These are phyloP conservation scores for Tetragonia tetragonoides DNA, from an alignment of 148 eudicot genomes.

Conservation along the genomic window DNA sequence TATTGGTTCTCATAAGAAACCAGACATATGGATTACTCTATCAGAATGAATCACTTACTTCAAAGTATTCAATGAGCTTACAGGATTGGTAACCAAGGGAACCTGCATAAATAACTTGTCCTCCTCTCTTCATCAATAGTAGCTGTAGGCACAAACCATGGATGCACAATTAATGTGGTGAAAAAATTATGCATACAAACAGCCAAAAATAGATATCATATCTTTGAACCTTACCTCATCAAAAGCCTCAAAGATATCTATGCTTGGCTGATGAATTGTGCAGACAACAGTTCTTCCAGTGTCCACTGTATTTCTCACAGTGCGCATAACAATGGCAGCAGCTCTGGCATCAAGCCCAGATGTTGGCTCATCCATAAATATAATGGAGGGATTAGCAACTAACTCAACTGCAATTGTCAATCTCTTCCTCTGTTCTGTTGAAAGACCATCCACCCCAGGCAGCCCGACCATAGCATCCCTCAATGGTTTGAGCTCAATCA, in stretches of 20 bases:
- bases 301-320: constrained; percentile 53
- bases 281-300: constrained; percentile 80
- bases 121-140: constrained; percentile 78
- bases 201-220: no score
- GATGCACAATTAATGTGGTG: neutral
- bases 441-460: constrained; percentile 69
- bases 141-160: constrained; percentile 37
- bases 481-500: constrained; percentile 58
- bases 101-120: constrained; percentile 66
- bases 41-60: constrained; percentile 28
- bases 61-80: constrained; percentile 64
- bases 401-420: constrained; percentile 77
- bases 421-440: constrained; percentile 81
- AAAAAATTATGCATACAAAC: neutral
- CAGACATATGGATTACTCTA: neutral
- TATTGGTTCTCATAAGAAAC: neutral
- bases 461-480: constrained; percentile 66
- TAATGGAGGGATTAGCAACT: constrained; percentile 79
- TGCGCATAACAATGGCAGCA: constrained; percentile 91
- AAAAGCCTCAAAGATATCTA: constrained; percentile 84
- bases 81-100: constrained; percentile 58
- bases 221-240: constrained; percentile 54
- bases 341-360: constrained; percentile 97
- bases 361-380: constrained; percentile 95
- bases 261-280: constrained; percentile 91